Conservation (phyloP, 441 rosid species). For the Isatis lusitanica region DNA sequence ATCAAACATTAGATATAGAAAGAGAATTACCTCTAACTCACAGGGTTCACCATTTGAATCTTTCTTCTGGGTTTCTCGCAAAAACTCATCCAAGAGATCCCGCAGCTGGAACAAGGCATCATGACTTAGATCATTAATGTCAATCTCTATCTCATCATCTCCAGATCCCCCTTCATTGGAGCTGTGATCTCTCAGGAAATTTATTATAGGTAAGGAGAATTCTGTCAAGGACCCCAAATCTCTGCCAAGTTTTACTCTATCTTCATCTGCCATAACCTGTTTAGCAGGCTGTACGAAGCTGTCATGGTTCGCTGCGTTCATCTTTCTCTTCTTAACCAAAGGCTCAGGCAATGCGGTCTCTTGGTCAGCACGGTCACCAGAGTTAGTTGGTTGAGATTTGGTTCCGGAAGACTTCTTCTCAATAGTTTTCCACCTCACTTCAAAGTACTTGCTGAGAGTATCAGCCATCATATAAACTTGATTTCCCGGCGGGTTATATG, state of each 20-base stretch:
- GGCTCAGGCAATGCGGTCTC: conserved; percentile 30
- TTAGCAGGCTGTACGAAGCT: conserved; percentile 39
- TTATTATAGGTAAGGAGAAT: conserved; percentile 60
- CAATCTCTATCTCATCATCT: conserved; percentile 89
- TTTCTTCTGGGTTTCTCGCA: conserved; percentile 49
- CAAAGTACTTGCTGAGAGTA: conserved; percentile 63
- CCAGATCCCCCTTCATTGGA: conserved; percentile 43
- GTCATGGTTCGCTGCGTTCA: conserved; percentile 22
- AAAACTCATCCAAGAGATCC: conserved; percentile 65
- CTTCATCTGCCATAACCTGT: conserved; percentile 54
- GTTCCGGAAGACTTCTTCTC: conserved; percentile 61
- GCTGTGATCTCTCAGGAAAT: conserved; percentile 68
- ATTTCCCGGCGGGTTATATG: conserved; percentile 78
- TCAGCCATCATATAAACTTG: conserved; percentile 66
- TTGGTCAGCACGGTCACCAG: conserved; percentile 34
- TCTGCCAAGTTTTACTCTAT: conserved; percentile 60
- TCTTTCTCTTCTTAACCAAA: conserved; percentile 50
- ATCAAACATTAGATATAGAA: not conserved
- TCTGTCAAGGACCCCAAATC: conserved; percentile 70
- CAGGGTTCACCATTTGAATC: conserved; percentile 50
- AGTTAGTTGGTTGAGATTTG: conserved; percentile 34
- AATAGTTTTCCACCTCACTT: conserved; percentile 70
- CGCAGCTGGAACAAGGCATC: conserved; percentile 66
- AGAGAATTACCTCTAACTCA: conserved; percentile 65
- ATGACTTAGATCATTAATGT: conserved; percentile 68